phyloP scores from a whole-genome alignment of 192 early-diverging fungal species.

The Geranomyces variabilis region DNA sequence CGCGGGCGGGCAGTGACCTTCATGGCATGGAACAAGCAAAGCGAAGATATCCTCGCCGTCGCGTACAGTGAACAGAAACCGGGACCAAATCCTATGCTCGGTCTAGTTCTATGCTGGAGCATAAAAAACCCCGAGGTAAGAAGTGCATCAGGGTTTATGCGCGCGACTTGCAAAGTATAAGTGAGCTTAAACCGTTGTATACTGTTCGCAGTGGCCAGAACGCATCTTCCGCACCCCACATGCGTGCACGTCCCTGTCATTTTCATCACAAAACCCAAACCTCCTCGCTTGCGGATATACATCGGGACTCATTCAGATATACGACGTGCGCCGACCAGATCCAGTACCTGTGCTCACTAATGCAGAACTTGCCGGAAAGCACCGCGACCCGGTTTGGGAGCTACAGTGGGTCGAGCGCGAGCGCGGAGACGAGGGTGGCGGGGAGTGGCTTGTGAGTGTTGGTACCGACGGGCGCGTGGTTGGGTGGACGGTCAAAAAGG shows the following conservation, averaged over 20 bases:
- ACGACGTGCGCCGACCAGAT: slow-evolving; percentile 50
- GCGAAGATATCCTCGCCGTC: slow-evolving; percentile 64
- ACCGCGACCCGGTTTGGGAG: slow-evolving; percentile 68
- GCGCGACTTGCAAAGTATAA: not conserved
- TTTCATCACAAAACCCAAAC: slow-evolving; percentile 53
- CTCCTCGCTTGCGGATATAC: slow-evolving; percentile 58
- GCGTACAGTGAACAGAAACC: slow-evolving; percentile 55
- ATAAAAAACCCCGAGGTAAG: slow-evolving; percentile 62
- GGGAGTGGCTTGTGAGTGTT: slow-evolving; percentile 56
- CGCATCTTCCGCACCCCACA: slow-evolving; percentile 51
- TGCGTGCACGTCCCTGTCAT: slow-evolving; percentile 60
- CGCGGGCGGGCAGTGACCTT: slow-evolving; percentile 52
- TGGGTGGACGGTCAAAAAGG: slow-evolving; percentile 62
- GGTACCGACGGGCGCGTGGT: slow-evolving; percentile 63
- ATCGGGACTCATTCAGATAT: slow-evolving; percentile 57
- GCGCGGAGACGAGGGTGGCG: slow-evolving; percentile 54
- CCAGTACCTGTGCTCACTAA: not conserved
- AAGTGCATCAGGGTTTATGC: not conserved
- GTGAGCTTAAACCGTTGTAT: not conserved
- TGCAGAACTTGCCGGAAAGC: slow-evolving; percentile 52
- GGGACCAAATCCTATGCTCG: slow-evolving; percentile 33
- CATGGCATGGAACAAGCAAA: slow-evolving; percentile 63
- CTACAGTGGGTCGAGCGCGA: slow-evolving; percentile 63
- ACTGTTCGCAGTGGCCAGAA: slow-evolving; percentile 55
- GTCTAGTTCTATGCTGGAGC: slow-evolving; percentile 60